Conservation (phyloP, 345 rosid species). For the Eutrema japonicum region DNA sequence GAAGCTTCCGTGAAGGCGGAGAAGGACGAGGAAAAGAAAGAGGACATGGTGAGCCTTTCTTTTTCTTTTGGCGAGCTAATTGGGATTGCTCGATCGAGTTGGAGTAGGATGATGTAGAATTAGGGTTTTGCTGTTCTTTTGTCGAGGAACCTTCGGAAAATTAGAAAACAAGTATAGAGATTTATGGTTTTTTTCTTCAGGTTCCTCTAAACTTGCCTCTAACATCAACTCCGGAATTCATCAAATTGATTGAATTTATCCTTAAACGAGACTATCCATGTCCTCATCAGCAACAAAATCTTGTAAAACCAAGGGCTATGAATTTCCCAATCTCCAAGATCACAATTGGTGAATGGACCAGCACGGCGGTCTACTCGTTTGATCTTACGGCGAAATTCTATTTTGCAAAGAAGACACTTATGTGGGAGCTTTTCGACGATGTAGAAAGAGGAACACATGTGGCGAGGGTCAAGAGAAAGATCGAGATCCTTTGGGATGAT, state of each 20-base stretch:
- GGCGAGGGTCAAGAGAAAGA: conserved; percentile 49
- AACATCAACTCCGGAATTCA: background rate
- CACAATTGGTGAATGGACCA: conserved; percentile 29
- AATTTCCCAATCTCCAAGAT: conserved; percentile 4
- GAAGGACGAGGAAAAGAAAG: conserved; percentile 90
- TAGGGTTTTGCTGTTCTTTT: background rate
- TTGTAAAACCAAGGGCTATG: conserved; percentile 20
- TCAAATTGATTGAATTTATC: background rate
- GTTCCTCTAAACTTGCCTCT: conserved; percentile 2
- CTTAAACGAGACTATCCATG: background rate
- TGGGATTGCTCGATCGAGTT: background rate
- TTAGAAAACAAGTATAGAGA: too few species aligned
- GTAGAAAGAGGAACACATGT: background rate
- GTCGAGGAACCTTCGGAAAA: background rate
- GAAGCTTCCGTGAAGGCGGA: conserved; percentile 66
- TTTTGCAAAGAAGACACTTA: conserved; percentile 57
- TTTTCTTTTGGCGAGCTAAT: background rate
- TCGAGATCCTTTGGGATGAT: conserved; percentile 49
- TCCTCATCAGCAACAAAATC: background rate
- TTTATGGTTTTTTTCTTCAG: background rate
- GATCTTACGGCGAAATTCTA: conserved; percentile 65
- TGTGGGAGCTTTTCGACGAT: conserved; percentile 61
- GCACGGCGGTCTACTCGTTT: background rate
- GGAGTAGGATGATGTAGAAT: background rate
- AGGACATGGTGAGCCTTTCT: conserved; percentile 63